Base-by-base conservation (phyloP, 108 stramenopile species). In the Pelagomonas calceolata region DNA sequence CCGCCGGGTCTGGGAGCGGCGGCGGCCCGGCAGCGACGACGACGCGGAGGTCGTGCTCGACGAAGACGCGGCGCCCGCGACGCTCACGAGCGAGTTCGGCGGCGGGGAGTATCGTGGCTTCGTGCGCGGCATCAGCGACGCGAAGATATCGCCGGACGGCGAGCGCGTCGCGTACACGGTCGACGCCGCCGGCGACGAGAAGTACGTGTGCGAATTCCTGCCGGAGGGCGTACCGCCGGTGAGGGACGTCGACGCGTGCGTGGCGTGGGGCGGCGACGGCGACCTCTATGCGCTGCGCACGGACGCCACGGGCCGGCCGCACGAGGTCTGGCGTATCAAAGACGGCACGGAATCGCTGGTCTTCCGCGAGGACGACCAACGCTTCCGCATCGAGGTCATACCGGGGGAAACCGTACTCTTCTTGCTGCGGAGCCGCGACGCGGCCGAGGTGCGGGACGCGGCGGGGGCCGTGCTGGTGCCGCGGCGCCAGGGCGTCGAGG, bases 181-280 rank as follows among this genome's bases (percentile, higher is more conserved):
- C n/a, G 96, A 97, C 75, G 84, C 73, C 67, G 82, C 64, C 10
- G 96, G 96, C 14, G 88, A 81, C 63, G 96, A 97, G 83, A 90
- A 79, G 16, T 98, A 93, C 83, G 1, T 26, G 51, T 43, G 39
- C 39, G 39, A 43, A 12, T 43, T 43, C 39, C 9, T 12, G 39
- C 39, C 12, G 9, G 5, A 5, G 39, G 39, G 12, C 12, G 9
- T 5, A 5, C 39, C 39, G 39, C 39, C 39, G 39, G 9, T 60
- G 21, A 26, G 0, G 21, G 51, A 1, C 51, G 51, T 60, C 51
- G 51, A 60, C 51, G 51, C 51, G 21, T 3, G 29, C 21, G 14
- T 60, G 21, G 14, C 21, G 21, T 60, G 51, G 51, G 51, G 7
- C 7, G 21, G 7, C 7, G 14, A 60, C 51, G 51, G 51, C 21